Conservation (phyloP, 805 yeast genomes). For the Candida easanensis region DNA sequence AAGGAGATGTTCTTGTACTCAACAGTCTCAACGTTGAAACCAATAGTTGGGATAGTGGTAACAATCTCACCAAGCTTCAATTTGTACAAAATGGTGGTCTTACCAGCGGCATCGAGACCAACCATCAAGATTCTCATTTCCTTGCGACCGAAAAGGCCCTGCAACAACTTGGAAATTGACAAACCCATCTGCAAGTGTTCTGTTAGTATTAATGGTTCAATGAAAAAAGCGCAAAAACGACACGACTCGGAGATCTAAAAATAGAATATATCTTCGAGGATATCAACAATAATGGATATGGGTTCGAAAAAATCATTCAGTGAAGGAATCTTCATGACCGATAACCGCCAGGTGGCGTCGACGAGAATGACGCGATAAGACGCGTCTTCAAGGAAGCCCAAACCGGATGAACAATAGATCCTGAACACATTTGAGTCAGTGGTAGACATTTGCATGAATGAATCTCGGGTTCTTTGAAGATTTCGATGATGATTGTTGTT, state of each 20-base stretch:
- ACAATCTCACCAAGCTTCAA: constrained; percentile 94
- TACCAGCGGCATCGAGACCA: constrained; percentile 98
- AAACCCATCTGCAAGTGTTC: constrained; percentile 69
- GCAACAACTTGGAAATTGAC: constrained; percentile 89
- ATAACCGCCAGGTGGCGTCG: neutral
- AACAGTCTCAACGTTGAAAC: constrained; percentile 96
- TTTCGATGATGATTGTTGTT: neutral
- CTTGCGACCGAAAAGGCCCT: constrained; percentile 94
- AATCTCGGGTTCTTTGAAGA: neutral
- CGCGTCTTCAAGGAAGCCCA: neutral
- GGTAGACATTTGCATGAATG: no score
- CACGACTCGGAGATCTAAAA: no score
- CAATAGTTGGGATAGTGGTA: constrained; percentile 95
- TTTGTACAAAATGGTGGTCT: constrained; percentile 93
- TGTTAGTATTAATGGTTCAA: constrained; percentile 6
- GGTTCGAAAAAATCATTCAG: no score
- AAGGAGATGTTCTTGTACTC: constrained; percentile 95
- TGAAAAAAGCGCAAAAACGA: neutral
- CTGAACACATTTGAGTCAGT: no score
- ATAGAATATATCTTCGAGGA: no score
- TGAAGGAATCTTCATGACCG: neutral
- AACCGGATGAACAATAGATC: neutral
- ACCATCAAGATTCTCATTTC: constrained; percentile 98
- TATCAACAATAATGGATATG: no score
- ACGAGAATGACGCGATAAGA: constrained; percentile 4